phyloP scores from a whole-genome alignment of 1,284 basidiomycete species.

The Neonothopanus nambi region DNA sequence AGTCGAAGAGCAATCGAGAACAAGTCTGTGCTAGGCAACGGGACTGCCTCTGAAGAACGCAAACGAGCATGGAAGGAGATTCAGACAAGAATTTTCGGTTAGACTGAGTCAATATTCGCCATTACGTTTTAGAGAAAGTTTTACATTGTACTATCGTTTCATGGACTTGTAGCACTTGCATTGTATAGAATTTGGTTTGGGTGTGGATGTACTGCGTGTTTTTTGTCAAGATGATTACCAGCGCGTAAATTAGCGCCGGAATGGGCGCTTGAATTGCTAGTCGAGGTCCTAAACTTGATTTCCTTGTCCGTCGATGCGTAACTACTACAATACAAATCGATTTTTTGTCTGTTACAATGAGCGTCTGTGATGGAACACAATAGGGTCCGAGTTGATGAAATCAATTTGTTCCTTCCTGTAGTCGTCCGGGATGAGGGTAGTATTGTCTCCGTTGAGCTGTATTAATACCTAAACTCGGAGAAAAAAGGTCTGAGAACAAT shows the following conservation, averaged over 20 bases:
- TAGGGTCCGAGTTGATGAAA: conserved; percentile 34
- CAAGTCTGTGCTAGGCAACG: conserved; percentile 60
- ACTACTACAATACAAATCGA: too few relatives aligned
- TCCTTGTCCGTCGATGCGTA: too few relatives aligned
- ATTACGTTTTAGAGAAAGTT: too few relatives aligned
- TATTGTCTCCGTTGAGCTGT: conserved; percentile 37
- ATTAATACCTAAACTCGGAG: conserved; percentile 34
- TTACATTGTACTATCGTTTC: too few relatives aligned
- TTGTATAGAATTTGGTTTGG: too few relatives aligned
- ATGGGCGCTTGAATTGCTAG: too few relatives aligned
- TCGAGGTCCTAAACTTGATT: too few relatives aligned
- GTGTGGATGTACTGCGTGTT: too few relatives aligned
- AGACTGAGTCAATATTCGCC: conserved; percentile 6
- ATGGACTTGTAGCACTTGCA: too few relatives aligned
- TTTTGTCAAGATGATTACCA: too few relatives aligned
- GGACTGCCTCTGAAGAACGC: conserved; percentile 51
- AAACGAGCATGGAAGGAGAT: conserved; percentile 41
- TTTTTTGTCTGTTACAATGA: too few relatives aligned
- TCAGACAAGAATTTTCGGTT: conserved; percentile 35
- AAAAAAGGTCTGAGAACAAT: background rate
- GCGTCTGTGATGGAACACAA: conserved; percentile 25
- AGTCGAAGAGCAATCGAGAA: conserved; percentile 70
- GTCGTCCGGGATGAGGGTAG: conserved; percentile 36
- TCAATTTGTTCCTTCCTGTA: conserved; percentile 36
- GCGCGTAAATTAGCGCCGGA: too few relatives aligned